phyloP scores from a whole-genome alignment of 176 grass and related monocot genomes.

The Bothriochloa decipiens region DNA sequence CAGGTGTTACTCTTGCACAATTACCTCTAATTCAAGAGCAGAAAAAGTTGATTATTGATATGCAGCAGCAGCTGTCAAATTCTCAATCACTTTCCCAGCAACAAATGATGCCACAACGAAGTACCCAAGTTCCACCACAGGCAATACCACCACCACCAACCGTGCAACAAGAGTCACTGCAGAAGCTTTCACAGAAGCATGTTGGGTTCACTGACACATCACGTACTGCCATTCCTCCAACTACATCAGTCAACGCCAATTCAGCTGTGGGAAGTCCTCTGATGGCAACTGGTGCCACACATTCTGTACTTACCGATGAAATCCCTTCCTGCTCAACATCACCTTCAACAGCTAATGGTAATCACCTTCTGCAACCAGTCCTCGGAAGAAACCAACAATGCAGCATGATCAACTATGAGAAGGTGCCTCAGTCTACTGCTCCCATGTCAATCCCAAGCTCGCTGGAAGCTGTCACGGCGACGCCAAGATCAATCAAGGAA shows the following conservation, averaged over 20 bases:
- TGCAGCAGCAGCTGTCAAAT: constrained; percentile 74
- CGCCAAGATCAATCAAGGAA: constrained; percentile 49
- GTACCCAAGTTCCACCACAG: constrained; percentile 53
- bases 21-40: constrained; percentile 79
- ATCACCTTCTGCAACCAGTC: constrained; percentile 52
- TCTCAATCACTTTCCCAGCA: constrained; percentile 70
- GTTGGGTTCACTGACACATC: constrained; percentile 42
- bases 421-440: constrained; percentile 52
- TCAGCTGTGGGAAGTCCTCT: constrained; percentile 52
- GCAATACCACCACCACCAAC: constrained; percentile 31
- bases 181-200: constrained; percentile 73
- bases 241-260: constrained; percentile 34
- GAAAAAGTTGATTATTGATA: constrained; percentile 80
- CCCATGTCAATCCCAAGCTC: constrained; percentile 60
- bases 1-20: constrained; percentile 68
- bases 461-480: constrained; percentile 50
- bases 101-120: constrained; percentile 63
- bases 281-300: constrained; percentile 44
- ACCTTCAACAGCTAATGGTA: constrained; percentile 68
- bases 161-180: constrained; percentile 53
- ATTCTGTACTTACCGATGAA: constrained; percentile 79
- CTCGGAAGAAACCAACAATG: constrained; percentile 47
- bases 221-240: constrained; percentile 39
- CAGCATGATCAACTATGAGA: constrained; percentile 56
- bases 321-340: constrained; percentile 91